These are phyloP conservation scores for Paecilomyces niveus DNA, from an alignment of 2,329 filamentous ascomycete species.

Conservation along the genomic window DNA sequence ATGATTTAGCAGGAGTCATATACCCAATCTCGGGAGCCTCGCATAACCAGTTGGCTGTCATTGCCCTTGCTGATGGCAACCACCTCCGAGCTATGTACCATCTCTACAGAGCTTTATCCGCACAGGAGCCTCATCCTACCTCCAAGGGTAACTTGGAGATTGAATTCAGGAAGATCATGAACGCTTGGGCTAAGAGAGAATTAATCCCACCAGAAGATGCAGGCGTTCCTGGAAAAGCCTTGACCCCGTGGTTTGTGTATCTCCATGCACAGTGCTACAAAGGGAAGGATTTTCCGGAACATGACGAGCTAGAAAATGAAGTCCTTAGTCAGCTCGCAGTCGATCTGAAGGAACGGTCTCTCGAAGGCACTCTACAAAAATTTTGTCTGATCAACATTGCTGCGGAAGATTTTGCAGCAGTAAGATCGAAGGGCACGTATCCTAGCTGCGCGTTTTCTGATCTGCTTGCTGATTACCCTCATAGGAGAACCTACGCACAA, in stretches of 20 bases:
- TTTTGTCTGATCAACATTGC: slow-evolving; percentile 81
- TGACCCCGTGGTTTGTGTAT: slow-evolving; percentile 75
- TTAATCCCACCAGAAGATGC: slow-evolving; percentile 45
- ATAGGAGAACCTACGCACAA: slow-evolving; percentile 44
- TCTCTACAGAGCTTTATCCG: slow-evolving; percentile 74
- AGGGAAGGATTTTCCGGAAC: slow-evolving; percentile 65
- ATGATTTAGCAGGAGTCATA: slow-evolving; percentile 71
- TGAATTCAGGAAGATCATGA: slow-evolving; percentile 64
- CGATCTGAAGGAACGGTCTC: slow-evolving; percentile 61
- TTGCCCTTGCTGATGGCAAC: slow-evolving; percentile 67
- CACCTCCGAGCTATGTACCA: slow-evolving; percentile 84
- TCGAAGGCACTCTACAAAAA: slow-evolving; percentile 63
- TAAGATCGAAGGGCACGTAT: slow-evolving; percentile 51
- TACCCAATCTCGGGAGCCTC: slow-evolving; percentile 72
- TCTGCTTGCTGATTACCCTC: slow-evolving; percentile 9
- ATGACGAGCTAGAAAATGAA: slow-evolving; percentile 77
- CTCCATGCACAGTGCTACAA: slow-evolving; percentile 80
- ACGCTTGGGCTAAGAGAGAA: slow-evolving; percentile 50
- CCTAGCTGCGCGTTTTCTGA: slow-evolving; percentile 4
- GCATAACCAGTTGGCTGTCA: slow-evolving; percentile 85
- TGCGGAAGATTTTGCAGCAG: slow-evolving; percentile 65
- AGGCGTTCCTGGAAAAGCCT: slow-evolving; percentile 45
- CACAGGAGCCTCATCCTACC: slow-evolving; percentile 65
- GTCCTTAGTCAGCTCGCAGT: slow-evolving; percentile 71
- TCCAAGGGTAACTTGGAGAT: slow-evolving; percentile 70